Percentiles rank a stretch among this genome's conserved stretches.
Evolutionary conservation across 768 basidiomycete species (phyloP).

Genomic region (Panus rudis): DNA sequence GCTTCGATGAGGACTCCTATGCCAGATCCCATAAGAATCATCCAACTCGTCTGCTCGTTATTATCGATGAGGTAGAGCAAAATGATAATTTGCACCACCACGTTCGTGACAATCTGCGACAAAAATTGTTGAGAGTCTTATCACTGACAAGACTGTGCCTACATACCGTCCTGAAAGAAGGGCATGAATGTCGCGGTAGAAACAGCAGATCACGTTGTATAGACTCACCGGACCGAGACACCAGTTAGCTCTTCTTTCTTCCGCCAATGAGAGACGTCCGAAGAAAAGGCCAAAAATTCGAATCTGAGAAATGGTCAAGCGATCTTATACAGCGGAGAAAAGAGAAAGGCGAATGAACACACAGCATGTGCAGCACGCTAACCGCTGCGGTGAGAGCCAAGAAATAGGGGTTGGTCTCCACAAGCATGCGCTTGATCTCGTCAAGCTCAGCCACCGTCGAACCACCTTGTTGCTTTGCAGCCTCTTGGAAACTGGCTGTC

Average conservation of each 20-base stretch:
- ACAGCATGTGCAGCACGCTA: constrained; percentile 83
- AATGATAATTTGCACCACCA: constrained; percentile 86
- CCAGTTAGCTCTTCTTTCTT: constrained; percentile 93
- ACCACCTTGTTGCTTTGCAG: constrained; percentile 66
- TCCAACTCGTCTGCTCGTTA: constrained; percentile 93
- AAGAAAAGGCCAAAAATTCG: constrained; percentile 94
- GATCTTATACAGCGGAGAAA: constrained; percentile 9
- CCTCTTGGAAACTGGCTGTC: constrained; percentile 83
- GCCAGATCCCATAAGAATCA: constrained; percentile 89
- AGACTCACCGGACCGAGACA: constrained; percentile 77
- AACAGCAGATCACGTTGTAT: constrained; percentile 24
- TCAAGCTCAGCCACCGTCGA: constrained; percentile 62
- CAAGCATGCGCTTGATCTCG: constrained; percentile 91
- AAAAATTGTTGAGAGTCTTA: not conserved
- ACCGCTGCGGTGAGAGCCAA: constrained; percentile 79
- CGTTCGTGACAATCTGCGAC: constrained; percentile 76
- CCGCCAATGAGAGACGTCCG: constrained; percentile 92
- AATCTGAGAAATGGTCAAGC: constrained; percentile 44
- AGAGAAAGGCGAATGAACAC: constrained; percentile 7
- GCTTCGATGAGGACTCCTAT: constrained; percentile 81
- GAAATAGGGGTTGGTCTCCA: constrained; percentile 86
- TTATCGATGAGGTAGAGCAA: constrained; percentile 93
- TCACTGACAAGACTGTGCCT: not conserved
- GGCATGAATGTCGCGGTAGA: not conserved
- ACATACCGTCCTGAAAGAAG: not conserved